Evolutionary conservation across 768 basidiomycete genomes (phyloP).

Genomic region (Xerocomellus amylosporus): DNA sequence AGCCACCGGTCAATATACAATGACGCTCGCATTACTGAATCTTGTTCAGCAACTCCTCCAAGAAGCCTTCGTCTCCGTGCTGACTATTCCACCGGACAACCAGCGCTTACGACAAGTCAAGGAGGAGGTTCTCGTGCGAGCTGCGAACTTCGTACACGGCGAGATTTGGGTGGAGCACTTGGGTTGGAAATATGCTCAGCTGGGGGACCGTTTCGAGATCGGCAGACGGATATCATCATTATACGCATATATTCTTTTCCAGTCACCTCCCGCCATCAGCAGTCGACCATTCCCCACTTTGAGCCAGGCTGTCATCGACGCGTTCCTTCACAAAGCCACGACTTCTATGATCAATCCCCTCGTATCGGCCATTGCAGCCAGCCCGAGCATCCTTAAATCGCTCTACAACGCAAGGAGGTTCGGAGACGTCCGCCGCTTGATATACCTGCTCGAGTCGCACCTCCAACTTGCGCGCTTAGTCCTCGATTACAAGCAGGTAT

Average conservation of each 20-base stretch:
- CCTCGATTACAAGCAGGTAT: constrained; percentile 60
- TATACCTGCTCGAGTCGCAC: constrained; percentile 66
- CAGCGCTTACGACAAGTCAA: constrained; percentile 68
- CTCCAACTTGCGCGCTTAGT: constrained; percentile 60
- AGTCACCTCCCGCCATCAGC: constrained; percentile 52
- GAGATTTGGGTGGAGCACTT: constrained; percentile 88
- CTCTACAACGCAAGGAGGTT: constrained; percentile 63
- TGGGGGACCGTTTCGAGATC: constrained; percentile 84
- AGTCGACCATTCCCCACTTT: constrained; percentile 59
- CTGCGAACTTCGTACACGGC: constrained; percentile 72
- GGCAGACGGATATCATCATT: constrained; percentile 62
- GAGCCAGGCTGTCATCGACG: constrained; percentile 64
- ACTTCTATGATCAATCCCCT: constrained; percentile 81
- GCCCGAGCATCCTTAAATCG: constrained; percentile 53
- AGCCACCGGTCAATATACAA: constrained; percentile 71
- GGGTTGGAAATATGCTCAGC: constrained; percentile 81
- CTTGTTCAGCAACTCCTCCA: constrained; percentile 74
- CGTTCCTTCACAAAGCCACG: constrained; percentile 70
- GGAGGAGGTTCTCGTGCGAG: constrained; percentile 79
- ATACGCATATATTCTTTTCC: constrained; percentile 63
- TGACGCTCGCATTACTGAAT: constrained; percentile 75
- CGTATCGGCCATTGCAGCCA: constrained; percentile 64
- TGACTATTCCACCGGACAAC: constrained; percentile 50
- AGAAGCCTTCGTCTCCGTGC: constrained; percentile 60
- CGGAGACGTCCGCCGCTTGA: constrained; percentile 65